Evolutionary conservation across 2,329 filamentous ascomycete genomes (phyloP), one percentile per base, ranked within the genome.

Genomic region (Colletotrichum neosansevieriae): DNA sequence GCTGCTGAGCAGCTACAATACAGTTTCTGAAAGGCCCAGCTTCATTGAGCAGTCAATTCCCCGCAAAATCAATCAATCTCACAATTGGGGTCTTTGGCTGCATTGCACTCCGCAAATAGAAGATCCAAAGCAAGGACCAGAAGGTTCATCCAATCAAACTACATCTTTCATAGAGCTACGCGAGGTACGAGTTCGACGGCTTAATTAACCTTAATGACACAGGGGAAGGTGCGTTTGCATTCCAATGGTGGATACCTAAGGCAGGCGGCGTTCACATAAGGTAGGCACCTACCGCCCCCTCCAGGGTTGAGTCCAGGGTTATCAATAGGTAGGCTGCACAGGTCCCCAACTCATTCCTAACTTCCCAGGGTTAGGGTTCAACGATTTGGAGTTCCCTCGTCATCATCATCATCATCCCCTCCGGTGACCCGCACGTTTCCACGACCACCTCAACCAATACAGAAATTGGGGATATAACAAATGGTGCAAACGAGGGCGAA

Each of bases 401-500:
- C 17, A 45, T 24, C 51, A 38, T 1, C n/a, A 29, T 32, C 50
- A 34, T 11, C 15, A 15, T 17, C 34, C 19, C 51, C 42, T 49
- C 11, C 10, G 34, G 32, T 19, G 32, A 54, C 53, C 60, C 44
- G 47, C 13, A 32, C 29, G 4, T 3, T 24, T 21, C 38, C 15
- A 45, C 54, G 40, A 58, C 17, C 24, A 29, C n/a, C 29, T 45
- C 2, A 58, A 17, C 7, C 13, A n/a, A 9, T 13, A 17, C 3
- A 15, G 21, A 32, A 36, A 2, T 36, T 54, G 11, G 24, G 15
- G 17, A 29, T 29, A 29, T 4, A 5, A 2, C 2, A 64, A 40
- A 68, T 68, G 65, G 65, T 65, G 21, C 61, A 54, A 19, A 68
- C 65, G 4, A 68, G 65, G 44, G 62, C 65, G 4, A 62, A 49